These are phyloP conservation scores for Sequoia sempervirens DNA, from an alignment of 75 land plant species.

Conservation along the genomic window DNA sequence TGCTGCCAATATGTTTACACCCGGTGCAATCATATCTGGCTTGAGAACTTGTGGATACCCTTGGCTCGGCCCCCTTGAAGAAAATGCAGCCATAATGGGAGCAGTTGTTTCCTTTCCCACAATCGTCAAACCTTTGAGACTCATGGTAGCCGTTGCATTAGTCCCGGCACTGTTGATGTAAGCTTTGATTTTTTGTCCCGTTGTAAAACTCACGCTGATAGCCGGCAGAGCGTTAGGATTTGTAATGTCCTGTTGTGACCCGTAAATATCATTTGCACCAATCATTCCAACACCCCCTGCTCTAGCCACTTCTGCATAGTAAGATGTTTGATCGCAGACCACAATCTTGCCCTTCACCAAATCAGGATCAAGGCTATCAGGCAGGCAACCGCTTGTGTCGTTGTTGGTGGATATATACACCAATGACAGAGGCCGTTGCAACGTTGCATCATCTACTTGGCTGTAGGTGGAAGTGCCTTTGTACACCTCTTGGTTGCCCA, in stretches of 20 bases:
- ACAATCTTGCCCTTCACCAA: not conserved
- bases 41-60: slow-evolving; percentile 28
- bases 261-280: slow-evolving; percentile 11
- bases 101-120: slow-evolving; percentile 9
- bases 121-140: not conserved
- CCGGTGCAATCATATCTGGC: slow-evolving; percentile 48
- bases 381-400: not conserved
- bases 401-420: not conserved
- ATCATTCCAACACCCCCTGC: slow-evolving; percentile 4
- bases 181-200: slow-evolving; percentile 12
- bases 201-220: slow-evolving; percentile 12
- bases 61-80: slow-evolving; percentile 32
- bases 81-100: slow-evolving; percentile 26
- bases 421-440: not conserved
- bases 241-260: not conserved
- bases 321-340: not conserved
- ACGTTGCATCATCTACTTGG: not conserved
- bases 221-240: not conserved
- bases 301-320: not conserved
- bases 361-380: not conserved
- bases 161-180: slow-evolving; percentile 24
- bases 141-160: not conserved
- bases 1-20: slow-evolving; percentile 28
- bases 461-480: slow-evolving; percentile 14
- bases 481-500: not conserved